phyloP scores from a whole-genome alignment of 208 protist species.

The Acanthamoeba healyi region DNA sequence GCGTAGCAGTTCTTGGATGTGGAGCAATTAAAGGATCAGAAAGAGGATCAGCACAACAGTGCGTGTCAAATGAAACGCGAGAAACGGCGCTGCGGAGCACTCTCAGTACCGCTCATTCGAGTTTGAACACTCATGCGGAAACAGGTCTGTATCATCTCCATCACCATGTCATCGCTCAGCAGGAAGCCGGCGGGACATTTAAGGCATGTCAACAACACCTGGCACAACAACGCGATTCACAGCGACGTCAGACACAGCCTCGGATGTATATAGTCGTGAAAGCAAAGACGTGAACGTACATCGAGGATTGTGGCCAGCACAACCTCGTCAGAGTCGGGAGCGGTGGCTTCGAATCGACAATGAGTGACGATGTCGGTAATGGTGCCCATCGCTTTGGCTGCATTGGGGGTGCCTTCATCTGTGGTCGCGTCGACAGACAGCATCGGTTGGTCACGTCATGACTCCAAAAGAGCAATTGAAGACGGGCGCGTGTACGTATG shows the following conservation, averaged over 20 bases:
- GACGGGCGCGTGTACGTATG: background rate
- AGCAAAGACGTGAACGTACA: background rate
- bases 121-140: slow-evolving; percentile 79
- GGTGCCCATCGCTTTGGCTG: slow-evolving; percentile 72
- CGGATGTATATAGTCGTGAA: background rate
- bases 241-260: background rate
- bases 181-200: slow-evolving; percentile 76
- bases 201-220: slow-evolving; percentile 80
- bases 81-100: no score
- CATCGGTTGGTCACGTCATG: background rate
- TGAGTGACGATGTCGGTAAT: slow-evolving; percentile 78
- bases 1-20: slow-evolving; percentile 22
- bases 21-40: background rate
- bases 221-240: background rate
- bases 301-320: slow-evolving; percentile 83
- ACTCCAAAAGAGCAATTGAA: background rate
- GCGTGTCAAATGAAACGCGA: no score
- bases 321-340: slow-evolving; percentile 80
- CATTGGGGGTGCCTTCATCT: slow-evolving; percentile 75
- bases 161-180: slow-evolving; percentile 77
- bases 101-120: slow-evolving; percentile 69
- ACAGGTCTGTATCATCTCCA: slow-evolving; percentile 79
- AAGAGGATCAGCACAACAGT: no score
- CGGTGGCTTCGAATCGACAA: slow-evolving; percentile 85
- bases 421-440: background rate